phyloP scores from a whole-genome alignment of 768 basidiomycete species.

The Leucocoprinus birnbaumii region DNA sequence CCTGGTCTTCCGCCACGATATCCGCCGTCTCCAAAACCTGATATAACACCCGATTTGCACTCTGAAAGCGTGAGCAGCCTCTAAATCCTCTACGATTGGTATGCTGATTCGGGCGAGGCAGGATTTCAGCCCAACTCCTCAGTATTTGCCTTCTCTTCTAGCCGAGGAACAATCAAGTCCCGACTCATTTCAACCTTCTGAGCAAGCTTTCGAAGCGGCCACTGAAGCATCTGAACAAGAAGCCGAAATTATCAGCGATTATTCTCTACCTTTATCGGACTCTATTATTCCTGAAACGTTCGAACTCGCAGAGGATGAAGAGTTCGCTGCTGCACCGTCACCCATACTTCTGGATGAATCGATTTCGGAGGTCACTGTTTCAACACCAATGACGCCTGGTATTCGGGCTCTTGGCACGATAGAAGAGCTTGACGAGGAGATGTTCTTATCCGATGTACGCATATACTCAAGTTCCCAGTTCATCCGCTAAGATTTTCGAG shows the following conservation, averaged over 20 bases:
- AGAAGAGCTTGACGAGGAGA: background rate
- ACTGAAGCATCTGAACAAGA: background rate
- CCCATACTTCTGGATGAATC: no score
- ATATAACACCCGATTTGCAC: background rate
- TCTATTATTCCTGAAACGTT: constrained; percentile 23
- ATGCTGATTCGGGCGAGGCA: background rate
- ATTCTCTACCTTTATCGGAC: constrained; percentile 24
- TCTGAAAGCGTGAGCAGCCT: background rate
- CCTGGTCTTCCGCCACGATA: background rate
- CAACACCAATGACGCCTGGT: background rate
- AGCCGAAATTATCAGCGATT: constrained; percentile 14
- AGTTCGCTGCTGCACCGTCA: background rate
- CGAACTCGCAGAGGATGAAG: constrained; percentile 19
- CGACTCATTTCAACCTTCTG: no score
- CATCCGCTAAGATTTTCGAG: background rate
- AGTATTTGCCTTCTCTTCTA: no score
- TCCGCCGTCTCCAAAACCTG: background rate
- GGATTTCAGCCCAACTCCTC: no score
- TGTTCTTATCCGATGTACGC: background rate
- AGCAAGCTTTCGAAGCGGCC: no score
- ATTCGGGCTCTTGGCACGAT: background rate
- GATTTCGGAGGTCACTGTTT: background rate
- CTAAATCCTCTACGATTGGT: background rate
- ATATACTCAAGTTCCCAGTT: background rate
- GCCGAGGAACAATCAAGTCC: no score